These are phyloP conservation scores for Capsicum rhomboideum DNA, from an alignment of 257 asterid genomes.

Conservation along the genomic window DNA sequence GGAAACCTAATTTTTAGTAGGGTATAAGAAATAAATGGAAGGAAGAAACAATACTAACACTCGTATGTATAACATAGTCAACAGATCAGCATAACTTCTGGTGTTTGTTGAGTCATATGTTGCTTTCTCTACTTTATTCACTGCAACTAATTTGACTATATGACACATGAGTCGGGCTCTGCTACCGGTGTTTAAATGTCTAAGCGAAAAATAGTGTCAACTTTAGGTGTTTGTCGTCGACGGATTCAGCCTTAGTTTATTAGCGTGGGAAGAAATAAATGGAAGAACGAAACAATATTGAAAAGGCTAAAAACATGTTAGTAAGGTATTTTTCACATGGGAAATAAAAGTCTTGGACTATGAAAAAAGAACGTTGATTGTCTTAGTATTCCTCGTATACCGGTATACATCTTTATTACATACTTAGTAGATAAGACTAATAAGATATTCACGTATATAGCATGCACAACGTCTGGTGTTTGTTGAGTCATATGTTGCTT, in stretches of 20 bases:
- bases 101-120: not conserved
- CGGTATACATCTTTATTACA: no score
- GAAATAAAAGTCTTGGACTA: not conserved
- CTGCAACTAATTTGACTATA: no score
- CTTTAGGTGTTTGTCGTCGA: no score
- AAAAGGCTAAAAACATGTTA: not conserved
- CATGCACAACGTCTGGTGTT: not conserved
- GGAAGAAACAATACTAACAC: not conserved
- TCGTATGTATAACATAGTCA: not conserved
- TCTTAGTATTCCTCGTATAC: no score
- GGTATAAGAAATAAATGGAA: not conserved
- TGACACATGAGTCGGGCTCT: no score
- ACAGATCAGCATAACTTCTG: not conserved
- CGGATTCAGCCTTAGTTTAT: not conserved
- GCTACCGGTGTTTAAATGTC: no score
- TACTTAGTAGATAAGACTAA: no score
- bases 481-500: not conserved
- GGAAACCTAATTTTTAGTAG: not conserved
- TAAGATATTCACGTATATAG: no score
- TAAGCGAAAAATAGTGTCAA: no score
- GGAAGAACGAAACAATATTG: not conserved
- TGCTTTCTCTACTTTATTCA: not conserved
- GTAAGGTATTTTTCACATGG: not conserved
- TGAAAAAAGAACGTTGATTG: not conserved
- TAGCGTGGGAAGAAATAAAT: not conserved